These are phyloP conservation scores for Echites panduratus DNA, from an alignment of 257 asterid species.

Conservation along the genomic window DNA sequence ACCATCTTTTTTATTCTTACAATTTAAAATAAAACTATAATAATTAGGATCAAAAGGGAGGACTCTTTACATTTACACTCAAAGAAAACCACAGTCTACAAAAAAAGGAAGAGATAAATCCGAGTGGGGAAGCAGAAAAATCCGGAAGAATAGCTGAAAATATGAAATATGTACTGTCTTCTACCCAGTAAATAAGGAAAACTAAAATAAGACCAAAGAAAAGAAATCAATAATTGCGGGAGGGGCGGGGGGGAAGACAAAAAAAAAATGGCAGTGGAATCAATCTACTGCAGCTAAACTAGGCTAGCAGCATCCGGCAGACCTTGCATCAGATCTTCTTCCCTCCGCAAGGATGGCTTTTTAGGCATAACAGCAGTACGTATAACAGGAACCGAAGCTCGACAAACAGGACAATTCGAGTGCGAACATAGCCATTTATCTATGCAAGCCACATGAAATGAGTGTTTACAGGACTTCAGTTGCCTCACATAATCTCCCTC, in stretches of 20 bases:
- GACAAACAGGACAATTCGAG: conserved; percentile 62
- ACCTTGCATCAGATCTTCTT: conserved; percentile 44
- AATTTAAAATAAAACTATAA: no score
- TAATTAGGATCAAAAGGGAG: no score
- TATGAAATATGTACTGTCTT: background rate
- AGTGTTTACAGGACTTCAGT: conserved; percentile 44
- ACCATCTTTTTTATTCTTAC: no score
- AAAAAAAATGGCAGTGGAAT: background rate
- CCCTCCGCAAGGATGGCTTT: conserved; percentile 15
- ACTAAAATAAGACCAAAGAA: background rate
- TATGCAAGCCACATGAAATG: conserved; percentile 53
- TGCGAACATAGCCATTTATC: conserved; percentile 57
- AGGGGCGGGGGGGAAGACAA: no score
- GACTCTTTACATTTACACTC: no score
- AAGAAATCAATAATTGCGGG: no score
- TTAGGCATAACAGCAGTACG: conserved; percentile 13
- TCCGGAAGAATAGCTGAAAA: background rate
- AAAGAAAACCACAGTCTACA: no score
- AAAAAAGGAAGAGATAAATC: no score
- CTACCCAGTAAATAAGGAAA: background rate
- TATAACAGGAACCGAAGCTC: conserved; percentile 42
- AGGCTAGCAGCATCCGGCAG: conserved; percentile 50
- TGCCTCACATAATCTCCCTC: conserved; percentile 55
- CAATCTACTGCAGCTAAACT: conserved; percentile 21
- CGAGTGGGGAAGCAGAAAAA: no score